These are phyloP conservation scores for Oenanthe javanica DNA, from an alignment of 140 eudicot genomes.

Conservation along the genomic window DNA sequence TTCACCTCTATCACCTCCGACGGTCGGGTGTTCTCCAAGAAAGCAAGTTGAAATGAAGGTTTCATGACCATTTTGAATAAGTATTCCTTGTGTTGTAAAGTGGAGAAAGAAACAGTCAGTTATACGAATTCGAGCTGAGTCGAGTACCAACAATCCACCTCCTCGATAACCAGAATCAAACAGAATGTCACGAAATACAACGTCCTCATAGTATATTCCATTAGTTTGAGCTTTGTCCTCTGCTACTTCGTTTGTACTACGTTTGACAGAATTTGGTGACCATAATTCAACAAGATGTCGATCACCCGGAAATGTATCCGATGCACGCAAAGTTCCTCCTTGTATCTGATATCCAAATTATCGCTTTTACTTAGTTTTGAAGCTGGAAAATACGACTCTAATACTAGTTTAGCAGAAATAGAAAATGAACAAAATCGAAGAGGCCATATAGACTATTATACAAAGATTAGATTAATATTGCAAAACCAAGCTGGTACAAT, in stretches of 20 bases:
- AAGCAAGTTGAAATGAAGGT: slow-evolving; percentile 55
- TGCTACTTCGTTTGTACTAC: slow-evolving; percentile 1
- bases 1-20: slow-evolving; percentile 54
- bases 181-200: slow-evolving; percentile 59
- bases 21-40: slow-evolving; percentile 52
- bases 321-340: slow-evolving; percentile 63
- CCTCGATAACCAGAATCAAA: slow-evolving; percentile 55
- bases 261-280: slow-evolving; percentile 32
- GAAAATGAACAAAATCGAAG: background rate
- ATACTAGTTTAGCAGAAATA: background rate
- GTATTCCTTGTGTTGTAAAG: slow-evolving; percentile 56
- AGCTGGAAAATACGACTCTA: background rate
- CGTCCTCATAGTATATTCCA: slow-evolving; percentile 49
- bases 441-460: too few species aligned
- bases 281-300: slow-evolving; percentile 50
- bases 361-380: background rate
- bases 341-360: slow-evolving; percentile 29
- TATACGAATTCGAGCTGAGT: slow-evolving; percentile 54
- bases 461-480: too few species aligned
- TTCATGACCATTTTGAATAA: slow-evolving; percentile 59
- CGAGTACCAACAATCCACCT: slow-evolving; percentile 50
- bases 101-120: slow-evolving; percentile 57
- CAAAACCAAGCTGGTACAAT: background rate
- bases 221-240: slow-evolving; percentile 24
- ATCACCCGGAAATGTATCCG: slow-evolving; percentile 50